These are phyloP conservation scores for Chaetomium olivaceum DNA, from an alignment of 2,329 filamentous ascomycete genomes.

Conservation along the genomic window DNA sequence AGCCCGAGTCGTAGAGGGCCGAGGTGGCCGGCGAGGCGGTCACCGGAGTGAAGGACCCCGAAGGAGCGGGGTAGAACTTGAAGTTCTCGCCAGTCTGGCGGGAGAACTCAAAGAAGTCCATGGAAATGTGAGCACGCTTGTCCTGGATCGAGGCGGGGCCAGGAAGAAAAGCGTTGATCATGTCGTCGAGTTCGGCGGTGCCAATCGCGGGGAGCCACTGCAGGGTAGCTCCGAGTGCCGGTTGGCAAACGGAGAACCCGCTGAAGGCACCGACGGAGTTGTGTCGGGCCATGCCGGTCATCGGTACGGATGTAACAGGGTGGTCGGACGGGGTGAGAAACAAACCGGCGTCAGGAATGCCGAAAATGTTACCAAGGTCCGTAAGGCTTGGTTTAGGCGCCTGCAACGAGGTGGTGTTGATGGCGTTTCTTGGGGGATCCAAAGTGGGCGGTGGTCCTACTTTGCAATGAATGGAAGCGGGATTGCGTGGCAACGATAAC, in stretches of 20 bases:
- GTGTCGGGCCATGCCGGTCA: slow-evolving; percentile 43
- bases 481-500: slow-evolving; percentile 9
- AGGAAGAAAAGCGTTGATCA: slow-evolving; percentile 60
- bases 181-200: slow-evolving; percentile 59
- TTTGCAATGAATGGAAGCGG: slow-evolving; percentile 4
- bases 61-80: slow-evolving; percentile 60
- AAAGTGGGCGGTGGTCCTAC: neutral
- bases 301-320: slow-evolving; percentile 20
- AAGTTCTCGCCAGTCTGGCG: slow-evolving; percentile 57
- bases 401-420: neutral
- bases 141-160: slow-evolving; percentile 56
- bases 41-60: slow-evolving; percentile 41
- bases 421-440: slow-evolving; percentile 4
- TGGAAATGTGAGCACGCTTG: slow-evolving; percentile 58
- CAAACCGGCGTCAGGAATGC: slow-evolving; percentile 5
- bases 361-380: slow-evolving; percentile 10
- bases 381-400: slow-evolving; percentile 5
- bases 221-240: slow-evolving; percentile 55
- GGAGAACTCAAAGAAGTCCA: slow-evolving; percentile 60
- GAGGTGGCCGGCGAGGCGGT: slow-evolving; percentile 49
- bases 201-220: slow-evolving; percentile 69
- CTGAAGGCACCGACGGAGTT: slow-evolving; percentile 41
- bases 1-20: slow-evolving; percentile 47
- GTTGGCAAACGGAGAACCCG: slow-evolving; percentile 63
- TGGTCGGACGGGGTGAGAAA: slow-evolving; percentile 3